These are phyloP conservation scores for Zygosaccharomyces pseudorouxii DNA, from an alignment of 805 yeast species.

Conservation along the genomic window DNA sequence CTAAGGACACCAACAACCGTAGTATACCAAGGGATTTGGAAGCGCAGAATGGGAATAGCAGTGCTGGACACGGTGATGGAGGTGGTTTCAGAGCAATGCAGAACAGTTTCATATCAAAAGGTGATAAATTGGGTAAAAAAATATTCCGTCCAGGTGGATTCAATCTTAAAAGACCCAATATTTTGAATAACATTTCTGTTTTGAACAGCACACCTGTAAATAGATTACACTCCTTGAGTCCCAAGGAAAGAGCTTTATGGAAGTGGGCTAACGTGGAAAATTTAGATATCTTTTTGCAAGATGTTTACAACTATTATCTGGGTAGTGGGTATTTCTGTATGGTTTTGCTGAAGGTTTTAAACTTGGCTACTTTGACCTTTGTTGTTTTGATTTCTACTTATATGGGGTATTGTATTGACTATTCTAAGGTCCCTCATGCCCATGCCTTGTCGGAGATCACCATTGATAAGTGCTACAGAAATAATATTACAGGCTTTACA, in stretches of 20 bases:
- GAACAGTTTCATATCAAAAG: constrained; percentile 11
- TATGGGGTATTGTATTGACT: constrained; percentile 77
- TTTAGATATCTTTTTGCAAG: constrained; percentile 78
- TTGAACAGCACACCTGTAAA: constrained; percentile 27
- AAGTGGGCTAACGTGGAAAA: constrained; percentile 95
- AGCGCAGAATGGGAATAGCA: not conserved
- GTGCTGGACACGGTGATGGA: not conserved
- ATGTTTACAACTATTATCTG: constrained; percentile 75
- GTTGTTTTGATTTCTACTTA: constrained; percentile 75
- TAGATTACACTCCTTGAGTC: constrained; percentile 44
- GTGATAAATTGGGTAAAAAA: not conserved
- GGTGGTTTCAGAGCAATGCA: constrained; percentile 3
- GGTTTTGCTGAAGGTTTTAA: constrained; percentile 58
- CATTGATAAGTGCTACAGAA: constrained; percentile 37
- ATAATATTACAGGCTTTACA: constrained; percentile 45
- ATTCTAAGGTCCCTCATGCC: constrained; percentile 39
- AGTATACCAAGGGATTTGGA: constrained; percentile 8
- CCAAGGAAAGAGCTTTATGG: constrained; percentile 81
- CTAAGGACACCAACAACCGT: constrained; percentile 9
- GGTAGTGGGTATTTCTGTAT: constrained; percentile 85
- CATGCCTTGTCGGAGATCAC: constrained; percentile 35
- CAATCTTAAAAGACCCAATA: constrained; percentile 21
- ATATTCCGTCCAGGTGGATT: constrained; percentile 1
- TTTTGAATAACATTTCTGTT: constrained; percentile 23
- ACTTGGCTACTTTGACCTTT: constrained; percentile 70